Conservation (phyloP, 495 filamentous ascomycete species). For the Aspergillus sparsus region DNA sequence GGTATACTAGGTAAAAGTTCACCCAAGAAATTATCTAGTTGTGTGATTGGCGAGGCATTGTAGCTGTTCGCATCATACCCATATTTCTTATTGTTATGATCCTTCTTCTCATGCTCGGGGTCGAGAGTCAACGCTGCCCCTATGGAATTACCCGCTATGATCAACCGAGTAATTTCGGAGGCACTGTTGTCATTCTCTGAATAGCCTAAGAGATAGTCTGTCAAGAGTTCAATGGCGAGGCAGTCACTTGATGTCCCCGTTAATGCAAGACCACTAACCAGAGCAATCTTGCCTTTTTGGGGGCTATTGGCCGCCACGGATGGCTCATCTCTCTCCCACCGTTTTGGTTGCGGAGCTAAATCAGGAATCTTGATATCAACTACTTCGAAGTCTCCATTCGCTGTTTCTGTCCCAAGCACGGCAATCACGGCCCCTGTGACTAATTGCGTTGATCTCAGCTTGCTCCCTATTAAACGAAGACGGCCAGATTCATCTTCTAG, state of each 20-base stretch:
- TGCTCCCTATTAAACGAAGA: constrained; percentile 72
- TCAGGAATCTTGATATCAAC: constrained; percentile 87
- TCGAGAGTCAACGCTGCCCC: constrained; percentile 43
- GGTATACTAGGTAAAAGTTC: constrained; percentile 79
- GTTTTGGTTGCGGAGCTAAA: constrained; percentile 73
- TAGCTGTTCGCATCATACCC: constrained; percentile 89
- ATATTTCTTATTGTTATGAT: constrained; percentile 71
- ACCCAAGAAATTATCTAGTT: constrained; percentile 80
- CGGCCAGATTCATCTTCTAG: constrained; percentile 96
- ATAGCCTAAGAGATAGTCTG: constrained; percentile 88
- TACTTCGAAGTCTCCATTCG: constrained; percentile 88
- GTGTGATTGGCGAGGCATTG: constrained; percentile 78
- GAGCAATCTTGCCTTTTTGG: constrained; percentile 69
- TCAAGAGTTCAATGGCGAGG: constrained; percentile 71
- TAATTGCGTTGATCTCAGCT: constrained; percentile 63
- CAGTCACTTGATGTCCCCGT: constrained; percentile 71
- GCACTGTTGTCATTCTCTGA: constrained; percentile 56
- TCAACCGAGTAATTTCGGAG: constrained; percentile 74
- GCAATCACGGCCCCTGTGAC: constrained; percentile 92
- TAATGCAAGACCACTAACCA: constrained; percentile 86
- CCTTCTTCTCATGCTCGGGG: constrained; percentile 38
- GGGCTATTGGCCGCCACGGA: constrained; percentile 44
- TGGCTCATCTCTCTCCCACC: constrained; percentile 64
- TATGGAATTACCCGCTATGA: constrained; percentile 91
- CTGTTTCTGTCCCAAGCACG: constrained; percentile 89